A percentile compares a stretch with the other conserved stretches of the same genome.
phyloP scores from a whole-genome alignment of 495 filamentous ascomycete species.

The Penicillium desertorum region DNA sequence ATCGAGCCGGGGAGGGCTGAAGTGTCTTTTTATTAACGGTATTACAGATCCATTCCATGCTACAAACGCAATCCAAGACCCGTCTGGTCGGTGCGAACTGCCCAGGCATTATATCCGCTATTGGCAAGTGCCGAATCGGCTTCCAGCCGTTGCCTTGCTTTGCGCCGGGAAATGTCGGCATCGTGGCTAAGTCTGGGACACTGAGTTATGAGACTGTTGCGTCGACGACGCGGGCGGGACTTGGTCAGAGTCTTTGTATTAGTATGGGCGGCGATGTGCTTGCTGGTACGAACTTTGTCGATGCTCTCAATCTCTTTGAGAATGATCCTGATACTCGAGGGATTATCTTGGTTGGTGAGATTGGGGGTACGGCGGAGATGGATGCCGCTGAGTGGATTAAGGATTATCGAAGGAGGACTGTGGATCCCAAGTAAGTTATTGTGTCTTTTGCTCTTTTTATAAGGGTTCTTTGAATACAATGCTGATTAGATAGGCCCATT shows the following conservation, averaged over 20 bases:
- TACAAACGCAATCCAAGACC: conserved; percentile 76
- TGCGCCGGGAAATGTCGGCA: conserved; percentile 70
- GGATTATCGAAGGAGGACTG: conserved; percentile 58
- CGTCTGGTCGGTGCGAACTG: conserved; percentile 83
- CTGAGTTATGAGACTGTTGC: conserved; percentile 87
- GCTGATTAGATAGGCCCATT: conserved; percentile 60
- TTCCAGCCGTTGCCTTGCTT: conserved; percentile 84
- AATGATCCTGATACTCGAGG: conserved; percentile 75
- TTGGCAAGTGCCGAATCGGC: conserved; percentile 78
- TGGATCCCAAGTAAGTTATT: conserved; percentile 64
- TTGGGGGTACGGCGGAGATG: conserved; percentile 79
- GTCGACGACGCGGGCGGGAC: conserved; percentile 73
- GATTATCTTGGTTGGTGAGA: conserved; percentile 81
- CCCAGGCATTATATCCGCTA: conserved; percentile 83
- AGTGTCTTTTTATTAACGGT: background rate
- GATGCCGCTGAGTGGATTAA: conserved; percentile 80
- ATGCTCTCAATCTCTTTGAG: conserved; percentile 71
- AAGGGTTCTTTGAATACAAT: background rate
- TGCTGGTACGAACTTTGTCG: conserved; percentile 78
- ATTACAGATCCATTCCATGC: conserved; percentile 70
- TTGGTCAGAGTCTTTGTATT: conserved; percentile 84
- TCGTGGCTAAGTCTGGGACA: conserved; percentile 86
- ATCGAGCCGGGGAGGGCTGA: background rate
- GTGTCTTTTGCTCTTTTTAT: background rate
- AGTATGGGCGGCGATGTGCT: conserved; percentile 86